Evolutionary conservation across 805 yeast genomes (phyloP).

Genomic region (Metschnikowia proteae): DNA sequence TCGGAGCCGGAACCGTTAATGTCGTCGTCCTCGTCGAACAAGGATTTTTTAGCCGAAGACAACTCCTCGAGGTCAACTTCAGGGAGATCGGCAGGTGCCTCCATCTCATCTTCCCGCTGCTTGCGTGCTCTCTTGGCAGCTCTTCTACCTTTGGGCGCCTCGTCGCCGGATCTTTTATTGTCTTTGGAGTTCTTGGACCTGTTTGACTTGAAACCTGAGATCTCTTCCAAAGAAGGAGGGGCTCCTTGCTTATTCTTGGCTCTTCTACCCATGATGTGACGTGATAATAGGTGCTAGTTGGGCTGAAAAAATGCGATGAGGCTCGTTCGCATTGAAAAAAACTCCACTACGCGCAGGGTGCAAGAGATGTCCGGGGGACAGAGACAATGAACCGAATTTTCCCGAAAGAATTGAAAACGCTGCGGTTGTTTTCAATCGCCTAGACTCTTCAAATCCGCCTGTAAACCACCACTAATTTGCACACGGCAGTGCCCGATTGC

Average conservation of each 20-base stretch:
- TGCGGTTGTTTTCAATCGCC: too few relatives aligned
- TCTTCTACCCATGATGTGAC: conserved; percentile 76
- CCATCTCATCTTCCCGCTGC: conserved; percentile 14
- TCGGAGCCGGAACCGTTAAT: conserved; percentile 37
- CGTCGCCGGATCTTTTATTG: conserved; percentile 21
- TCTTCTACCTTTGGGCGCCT: conserved; percentile 19
- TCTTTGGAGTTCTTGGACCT: conserved; percentile 27
- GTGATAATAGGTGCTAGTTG: conserved; percentile 7
- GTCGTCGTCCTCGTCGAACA: conserved; percentile 72
- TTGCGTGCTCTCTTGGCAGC: conserved; percentile 15
- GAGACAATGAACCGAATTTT: too few relatives aligned
- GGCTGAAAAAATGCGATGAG: conserved; percentile 19
- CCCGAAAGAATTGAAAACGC: too few relatives aligned
- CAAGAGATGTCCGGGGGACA: background rate
- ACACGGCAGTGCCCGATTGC: too few relatives aligned
- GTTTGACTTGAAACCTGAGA: conserved; percentile 36
- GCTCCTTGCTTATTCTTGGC: conserved; percentile 88
- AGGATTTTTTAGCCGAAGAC: conserved; percentile 63
- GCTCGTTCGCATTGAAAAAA: conserved; percentile 4
- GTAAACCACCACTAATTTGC: too few relatives aligned
- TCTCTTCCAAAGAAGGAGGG: conserved; percentile 87
- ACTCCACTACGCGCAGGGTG: background rate
- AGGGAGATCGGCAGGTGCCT: conserved; percentile 43
- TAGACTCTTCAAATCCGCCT: too few relatives aligned
- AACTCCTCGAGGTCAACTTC: conserved; percentile 67